Conservation (phyloP, 1,284 basidiomycete species). For the Blastosporella zonata region DNA sequence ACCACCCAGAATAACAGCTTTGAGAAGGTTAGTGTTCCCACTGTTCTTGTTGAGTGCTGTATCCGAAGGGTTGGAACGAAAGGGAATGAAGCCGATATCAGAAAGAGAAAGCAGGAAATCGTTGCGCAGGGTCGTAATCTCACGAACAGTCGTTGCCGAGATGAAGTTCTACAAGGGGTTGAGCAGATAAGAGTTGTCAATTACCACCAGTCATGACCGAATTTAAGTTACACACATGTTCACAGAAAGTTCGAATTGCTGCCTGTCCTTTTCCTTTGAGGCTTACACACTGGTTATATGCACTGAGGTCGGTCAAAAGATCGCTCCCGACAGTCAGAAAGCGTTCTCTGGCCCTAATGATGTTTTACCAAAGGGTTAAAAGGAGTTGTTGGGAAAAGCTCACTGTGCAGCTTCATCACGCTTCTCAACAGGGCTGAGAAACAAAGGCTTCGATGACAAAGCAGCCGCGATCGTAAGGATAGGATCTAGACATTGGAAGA, state of each 20-base stretch:
- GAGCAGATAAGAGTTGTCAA: background rate
- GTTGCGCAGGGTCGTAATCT: constrained; percentile 75
- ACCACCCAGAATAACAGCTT: constrained; percentile 79
- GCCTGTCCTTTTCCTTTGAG: constrained; percentile 44
- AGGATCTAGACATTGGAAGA: constrained; percentile 78
- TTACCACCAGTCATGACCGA: background rate
- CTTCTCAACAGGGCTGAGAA: constrained; percentile 78
- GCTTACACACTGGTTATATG: constrained; percentile 67
- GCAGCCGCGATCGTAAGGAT: constrained; percentile 82
- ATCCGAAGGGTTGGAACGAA: constrained; percentile 41
- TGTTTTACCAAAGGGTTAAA: constrained; percentile 3
- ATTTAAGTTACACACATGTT: constrained; percentile 51
- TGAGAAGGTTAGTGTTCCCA: constrained; percentile 69
- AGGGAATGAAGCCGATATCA: constrained; percentile 70
- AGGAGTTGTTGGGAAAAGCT: constrained; percentile 18
- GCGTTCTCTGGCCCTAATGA: constrained; percentile 59
- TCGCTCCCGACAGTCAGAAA: constrained; percentile 82
- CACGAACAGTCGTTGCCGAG: constrained; percentile 71
- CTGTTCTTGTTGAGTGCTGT: constrained; percentile 58
- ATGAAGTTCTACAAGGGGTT: constrained; percentile 74
- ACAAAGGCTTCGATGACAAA: constrained; percentile 86
- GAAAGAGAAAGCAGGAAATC: constrained; percentile 77
- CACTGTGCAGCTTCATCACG: constrained; percentile 77
- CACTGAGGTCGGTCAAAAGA: constrained; percentile 77
- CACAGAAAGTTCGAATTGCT: constrained; percentile 67